Conservation (phyloP, 1,284 basidiomycete genomes). For the Trametes versicolor region DNA sequence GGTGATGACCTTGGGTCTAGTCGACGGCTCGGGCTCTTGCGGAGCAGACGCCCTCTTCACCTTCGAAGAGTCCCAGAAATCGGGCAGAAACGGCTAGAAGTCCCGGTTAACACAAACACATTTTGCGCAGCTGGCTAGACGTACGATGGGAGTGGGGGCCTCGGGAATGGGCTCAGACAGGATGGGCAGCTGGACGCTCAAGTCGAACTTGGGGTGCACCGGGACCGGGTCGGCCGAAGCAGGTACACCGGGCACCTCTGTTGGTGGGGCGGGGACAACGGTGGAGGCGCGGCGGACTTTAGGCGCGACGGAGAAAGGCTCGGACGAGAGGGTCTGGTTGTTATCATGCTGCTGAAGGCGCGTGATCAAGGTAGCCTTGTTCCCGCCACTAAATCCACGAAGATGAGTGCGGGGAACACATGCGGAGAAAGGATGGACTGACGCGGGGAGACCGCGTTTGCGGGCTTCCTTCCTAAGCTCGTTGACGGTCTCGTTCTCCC, state of each 20-base stretch:
- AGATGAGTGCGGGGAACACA: conserved; percentile 11
- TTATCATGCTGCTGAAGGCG: conserved; percentile 64
- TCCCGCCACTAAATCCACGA: conserved; percentile 56
- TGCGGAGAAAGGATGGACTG: conserved; percentile 43
- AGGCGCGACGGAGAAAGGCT: conserved; percentile 33
- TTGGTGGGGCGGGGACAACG: conserved; percentile 21
- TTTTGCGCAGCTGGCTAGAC: conserved; percentile 41
- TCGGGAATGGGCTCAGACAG: conserved; percentile 54
- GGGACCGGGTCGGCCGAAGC: conserved; percentile 35
- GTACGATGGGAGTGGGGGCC: conserved; percentile 66
- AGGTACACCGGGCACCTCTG: conserved; percentile 44
- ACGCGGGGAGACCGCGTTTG: conserved; percentile 71
- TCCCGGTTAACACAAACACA: conserved; percentile 11
- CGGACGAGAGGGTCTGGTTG: conserved; percentile 32
- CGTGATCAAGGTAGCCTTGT: conserved; percentile 64
- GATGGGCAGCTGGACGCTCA: conserved; percentile 67
- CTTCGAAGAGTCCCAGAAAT: conserved; percentile 73
- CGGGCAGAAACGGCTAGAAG: conserved; percentile 74
- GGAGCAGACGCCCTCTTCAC: conserved; percentile 46
- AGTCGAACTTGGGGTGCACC: conserved; percentile 44
- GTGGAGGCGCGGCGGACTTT: conserved; percentile 49
- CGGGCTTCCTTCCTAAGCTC: conserved; percentile 74
- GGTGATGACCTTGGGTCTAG: conserved; percentile 75
- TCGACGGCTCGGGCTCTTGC: conserved; percentile 40
- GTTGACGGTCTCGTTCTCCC: conserved; percentile 69